Evolutionary conservation across 2,329 filamentous ascomycete species (phyloP).

Genomic region (Venturia aucupariae): DNA sequence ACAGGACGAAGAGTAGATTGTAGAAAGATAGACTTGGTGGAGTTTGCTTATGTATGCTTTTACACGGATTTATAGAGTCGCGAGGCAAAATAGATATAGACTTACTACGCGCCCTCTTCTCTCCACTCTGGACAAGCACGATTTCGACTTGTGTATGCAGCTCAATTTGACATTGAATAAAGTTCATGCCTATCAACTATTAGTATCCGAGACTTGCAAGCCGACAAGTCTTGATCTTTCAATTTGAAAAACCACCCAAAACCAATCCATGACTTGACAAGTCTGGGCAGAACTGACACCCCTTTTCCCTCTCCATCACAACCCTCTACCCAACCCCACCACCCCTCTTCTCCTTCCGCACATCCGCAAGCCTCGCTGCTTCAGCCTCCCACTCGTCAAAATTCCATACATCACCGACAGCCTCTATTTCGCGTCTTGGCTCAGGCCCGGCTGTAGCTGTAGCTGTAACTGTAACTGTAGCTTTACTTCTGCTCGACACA

Average conservation of each 20-base stretch:
- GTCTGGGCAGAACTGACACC: too few species aligned
- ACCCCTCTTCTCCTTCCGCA: background rate
- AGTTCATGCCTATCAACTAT: too few species aligned
- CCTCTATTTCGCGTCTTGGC: background rate
- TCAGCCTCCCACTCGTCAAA: background rate
- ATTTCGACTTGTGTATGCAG: too few species aligned
- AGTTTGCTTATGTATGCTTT: background rate
- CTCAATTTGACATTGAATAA: too few species aligned
- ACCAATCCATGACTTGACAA: too few species aligned
- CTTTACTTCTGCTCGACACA: background rate
- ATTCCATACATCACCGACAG: background rate
- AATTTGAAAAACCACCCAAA: too few species aligned
- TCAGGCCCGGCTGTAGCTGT: background rate
- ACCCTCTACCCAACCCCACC: background rate
- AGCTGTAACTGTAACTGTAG: background rate
- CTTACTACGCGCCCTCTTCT: background rate
- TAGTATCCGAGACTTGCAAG: too few species aligned
- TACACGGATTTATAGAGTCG: too few species aligned
- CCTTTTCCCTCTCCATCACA: background rate
- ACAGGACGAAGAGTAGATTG: slow-evolving; percentile 4
- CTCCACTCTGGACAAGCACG: background rate
- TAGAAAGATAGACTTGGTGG: background rate
- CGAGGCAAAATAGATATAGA: background rate
- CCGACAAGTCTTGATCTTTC: too few species aligned
- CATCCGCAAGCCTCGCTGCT: background rate